Percentiles rank a stretch among this genome's conserved stretches.
Conservation (phyloP, 78 protist genomes). For the Planoprotostelium fungivorum region DNA sequence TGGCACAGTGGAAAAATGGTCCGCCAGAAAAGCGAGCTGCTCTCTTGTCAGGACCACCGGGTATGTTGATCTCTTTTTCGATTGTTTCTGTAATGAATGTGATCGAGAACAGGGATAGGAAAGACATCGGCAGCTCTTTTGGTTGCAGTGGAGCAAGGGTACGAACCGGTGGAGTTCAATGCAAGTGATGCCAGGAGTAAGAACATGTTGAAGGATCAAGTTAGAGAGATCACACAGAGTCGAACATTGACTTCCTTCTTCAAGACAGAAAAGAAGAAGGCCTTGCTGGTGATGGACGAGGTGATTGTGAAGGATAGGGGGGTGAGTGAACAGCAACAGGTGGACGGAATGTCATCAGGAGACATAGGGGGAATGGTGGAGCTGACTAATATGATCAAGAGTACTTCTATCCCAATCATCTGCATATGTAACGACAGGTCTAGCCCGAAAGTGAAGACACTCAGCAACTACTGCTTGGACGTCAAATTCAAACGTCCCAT, state of each 20-base stretch:
- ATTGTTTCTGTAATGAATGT: neutral
- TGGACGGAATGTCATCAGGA: constrained; percentile 33
- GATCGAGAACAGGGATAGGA: constrained; percentile 82
- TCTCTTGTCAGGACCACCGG: constrained; percentile 87
- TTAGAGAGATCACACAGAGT: constrained; percentile 22
- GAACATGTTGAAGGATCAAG: constrained; percentile 24
- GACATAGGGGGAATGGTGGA: constrained; percentile 96
- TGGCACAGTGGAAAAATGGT: constrained; percentile 44
- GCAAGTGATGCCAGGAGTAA: constrained; percentile 92
- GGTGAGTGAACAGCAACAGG: no score
- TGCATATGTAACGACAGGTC: constrained; percentile 94
- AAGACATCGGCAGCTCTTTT: constrained; percentile 87
- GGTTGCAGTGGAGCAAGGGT: constrained; percentile 49
- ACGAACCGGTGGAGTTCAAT: constrained; percentile 87
- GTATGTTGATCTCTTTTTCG: constrained; percentile 12
- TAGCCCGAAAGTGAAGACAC: constrained; percentile 59
- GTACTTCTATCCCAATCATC: constrained; percentile 85
- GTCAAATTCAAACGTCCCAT: constrained; percentile 67
- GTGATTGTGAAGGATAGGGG: neutral
- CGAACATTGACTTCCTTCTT: constrained; percentile 13
- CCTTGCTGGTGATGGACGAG: constrained; percentile 8
- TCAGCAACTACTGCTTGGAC: constrained; percentile 73
- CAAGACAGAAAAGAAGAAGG: constrained; percentile 9
- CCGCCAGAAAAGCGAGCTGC: constrained; percentile 33
- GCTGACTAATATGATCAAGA: constrained; percentile 58